Percentiles rank a stretch among this genome's conserved stretches.
Conservation (phyloP, 495 filamentous ascomycete genomes). For the Letharia columbiana region DNA sequence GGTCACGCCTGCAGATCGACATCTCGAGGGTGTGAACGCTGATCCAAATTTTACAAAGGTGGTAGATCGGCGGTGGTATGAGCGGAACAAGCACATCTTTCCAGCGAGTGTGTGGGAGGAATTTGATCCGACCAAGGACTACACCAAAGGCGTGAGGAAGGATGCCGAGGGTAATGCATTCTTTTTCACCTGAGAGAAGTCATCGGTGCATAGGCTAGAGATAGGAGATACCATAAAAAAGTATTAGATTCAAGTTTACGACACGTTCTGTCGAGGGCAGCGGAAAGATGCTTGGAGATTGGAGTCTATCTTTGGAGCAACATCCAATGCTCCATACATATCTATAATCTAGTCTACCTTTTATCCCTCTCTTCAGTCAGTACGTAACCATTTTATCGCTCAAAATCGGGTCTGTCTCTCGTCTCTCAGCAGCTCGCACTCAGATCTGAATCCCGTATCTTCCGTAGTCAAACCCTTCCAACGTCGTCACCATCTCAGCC, state of each 20-base stretch:
- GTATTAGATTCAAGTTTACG: not conserved
- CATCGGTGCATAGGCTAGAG: not conserved
- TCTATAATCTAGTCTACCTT: not conserved
- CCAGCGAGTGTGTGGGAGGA: conserved; percentile 93
- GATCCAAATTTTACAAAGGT: conserved; percentile 86
- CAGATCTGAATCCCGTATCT: conserved; percentile 52
- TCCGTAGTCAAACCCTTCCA: conserved; percentile 66
- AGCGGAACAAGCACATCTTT: conserved; percentile 95
- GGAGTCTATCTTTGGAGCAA: not conserved
- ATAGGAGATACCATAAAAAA: not conserved
- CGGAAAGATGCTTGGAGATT: not conserved
- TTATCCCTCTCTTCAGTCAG: not conserved
- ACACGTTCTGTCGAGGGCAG: not conserved
- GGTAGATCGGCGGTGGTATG: conserved; percentile 93
- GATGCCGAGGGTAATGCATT: conserved; percentile 87
- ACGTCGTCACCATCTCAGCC: conserved; percentile 50
- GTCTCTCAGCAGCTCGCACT: not conserved
- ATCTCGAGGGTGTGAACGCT: conserved; percentile 69
- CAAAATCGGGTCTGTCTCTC: not conserved
- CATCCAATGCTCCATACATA: not conserved
- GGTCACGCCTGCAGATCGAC: conserved; percentile 6
- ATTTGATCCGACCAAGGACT: conserved; percentile 84
- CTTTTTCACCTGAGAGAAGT: conserved; percentile 54
- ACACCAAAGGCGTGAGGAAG: conserved; percentile 67
- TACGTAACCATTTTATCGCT: not conserved